Base-by-base conservation (phyloP, 208 protist species). In the Crithidia bombi region DNA sequence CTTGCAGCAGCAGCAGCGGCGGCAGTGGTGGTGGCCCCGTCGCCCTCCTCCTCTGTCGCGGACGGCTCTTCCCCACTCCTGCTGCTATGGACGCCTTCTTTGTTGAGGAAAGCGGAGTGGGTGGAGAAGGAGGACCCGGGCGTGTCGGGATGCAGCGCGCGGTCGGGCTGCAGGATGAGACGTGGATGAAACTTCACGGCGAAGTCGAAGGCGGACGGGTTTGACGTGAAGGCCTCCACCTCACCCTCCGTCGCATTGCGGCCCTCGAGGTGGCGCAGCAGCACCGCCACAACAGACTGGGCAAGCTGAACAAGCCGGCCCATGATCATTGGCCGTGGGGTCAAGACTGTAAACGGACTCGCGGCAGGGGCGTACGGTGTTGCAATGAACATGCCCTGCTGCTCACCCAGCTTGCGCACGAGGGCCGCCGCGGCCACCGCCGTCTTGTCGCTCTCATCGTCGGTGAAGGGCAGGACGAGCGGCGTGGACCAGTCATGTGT, bases 341-440 rank as follows among this genome's bases (percentile, higher is more conserved):
- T 95, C 33, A 80, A 69, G 15, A 78, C 72, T n/a, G 87, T 95
- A 75, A 95, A 95, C 25, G 90, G 90, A 63, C 83, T 91, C 52
- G 78, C 79, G 21, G 83, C 58, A 15, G 85, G 85, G 11, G 87
- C 87, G 74, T 95, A 95, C 14, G 90, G 81, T 10, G 90, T 81
- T 30, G 86, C 85, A 51, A 95, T 93, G 69, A 85, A 95, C 86
- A 95, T 90, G 26, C 78, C 87, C 65, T 90, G 87, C 26, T 89
- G 78, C 23, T 92, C 83, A 15, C 66, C 76, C 43, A 81, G 79
- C 63, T 68, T 80, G 39, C 84, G 86, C 72, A 92, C 62, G 14
- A 91, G 67, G 17, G 50, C 26, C 1, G 79, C 85, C 5, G 86
- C 86, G 26, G 87, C 72, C 21, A 68, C 72, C 39, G 78, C 78